Evolutionary conservation across 2,329 filamentous ascomycete species (phyloP).

Genomic region (Beauveria sp.): DNA sequence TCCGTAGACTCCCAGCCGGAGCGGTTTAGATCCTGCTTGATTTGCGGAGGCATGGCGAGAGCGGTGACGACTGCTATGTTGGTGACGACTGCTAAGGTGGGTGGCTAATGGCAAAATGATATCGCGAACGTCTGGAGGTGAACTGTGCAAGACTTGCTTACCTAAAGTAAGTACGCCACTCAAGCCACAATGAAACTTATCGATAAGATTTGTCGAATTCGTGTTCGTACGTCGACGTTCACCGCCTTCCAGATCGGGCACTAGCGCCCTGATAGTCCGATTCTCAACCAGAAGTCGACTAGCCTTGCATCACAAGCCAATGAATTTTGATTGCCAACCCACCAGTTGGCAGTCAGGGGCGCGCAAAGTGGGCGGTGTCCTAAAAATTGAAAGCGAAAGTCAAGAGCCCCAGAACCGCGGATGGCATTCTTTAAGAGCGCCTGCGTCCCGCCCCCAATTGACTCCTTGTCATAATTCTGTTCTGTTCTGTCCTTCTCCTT

Average conservation of each 20-base stretch:
- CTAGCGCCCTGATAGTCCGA: background rate
- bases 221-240: constrained; percentile 14
- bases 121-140: background rate
- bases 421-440: constrained; percentile 7
- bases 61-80: constrained; percentile 2
- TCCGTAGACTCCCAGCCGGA: constrained; percentile 94
- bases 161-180: background rate
- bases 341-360: constrained; percentile 9
- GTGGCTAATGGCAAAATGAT: background rate
- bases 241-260: constrained; percentile 11
- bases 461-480: background rate
- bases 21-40: constrained; percentile 91
- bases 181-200: background rate
- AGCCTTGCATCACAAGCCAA: constrained; percentile 4
- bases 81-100: background rate
- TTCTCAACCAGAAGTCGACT: background rate
- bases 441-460: constrained; percentile 8
- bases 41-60: constrained; percentile 69
- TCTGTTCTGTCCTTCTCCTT: background rate
- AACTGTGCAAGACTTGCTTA: constrained; percentile 2
- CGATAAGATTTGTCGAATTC: constrained; percentile 13
- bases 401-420: background rate
- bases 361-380: constrained; percentile 5
- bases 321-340: constrained; percentile 10
- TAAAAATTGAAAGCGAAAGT: constrained; percentile 6